A percentile compares a stretch with the other conserved stretches of the same genome.
Evolutionary conservation across 2,329 filamentous ascomycete species (phyloP).

Genomic region (Pseudogymnoascus sp.): DNA sequence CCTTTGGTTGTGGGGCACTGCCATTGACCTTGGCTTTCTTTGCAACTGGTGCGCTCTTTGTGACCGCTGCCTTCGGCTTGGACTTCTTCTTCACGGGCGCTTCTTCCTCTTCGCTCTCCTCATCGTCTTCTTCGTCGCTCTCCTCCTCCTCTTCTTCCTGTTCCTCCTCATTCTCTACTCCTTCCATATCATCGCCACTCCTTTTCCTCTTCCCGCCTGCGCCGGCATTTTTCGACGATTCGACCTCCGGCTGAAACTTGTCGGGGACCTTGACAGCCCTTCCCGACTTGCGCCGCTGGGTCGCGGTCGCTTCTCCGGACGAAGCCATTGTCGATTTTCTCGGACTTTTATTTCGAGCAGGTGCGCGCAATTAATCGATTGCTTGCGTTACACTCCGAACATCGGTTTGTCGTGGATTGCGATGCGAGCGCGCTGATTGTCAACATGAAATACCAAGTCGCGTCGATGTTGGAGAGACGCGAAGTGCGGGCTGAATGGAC

Average conservation of each 20-base stretch:
- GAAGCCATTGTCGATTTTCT: constrained; percentile 46
- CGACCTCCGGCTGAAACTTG: constrained; percentile 51
- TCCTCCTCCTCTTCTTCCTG: constrained; percentile 39
- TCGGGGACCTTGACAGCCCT: constrained; percentile 56
- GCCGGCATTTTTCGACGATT: constrained; percentile 33
- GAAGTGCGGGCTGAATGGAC: constrained; percentile 2
- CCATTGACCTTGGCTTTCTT: constrained; percentile 63
- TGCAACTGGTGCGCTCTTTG: constrained; percentile 49
- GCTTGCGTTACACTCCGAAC: constrained; percentile 1
- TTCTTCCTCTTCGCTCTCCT: constrained; percentile 43
- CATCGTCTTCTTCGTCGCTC: constrained; percentile 36
- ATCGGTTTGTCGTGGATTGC: constrained; percentile 3
- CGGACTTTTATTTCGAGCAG: neutral
- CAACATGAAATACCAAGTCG: constrained; percentile 2
- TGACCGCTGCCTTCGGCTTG: constrained; percentile 31
- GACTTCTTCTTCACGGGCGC: constrained; percentile 32
- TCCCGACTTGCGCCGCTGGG: constrained; percentile 59
- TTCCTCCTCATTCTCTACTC: constrained; percentile 41
- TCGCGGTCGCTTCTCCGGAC: constrained; percentile 43
- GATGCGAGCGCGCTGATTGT: constrained; percentile 2
- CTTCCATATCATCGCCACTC: constrained; percentile 41
- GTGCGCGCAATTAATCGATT: neutral
- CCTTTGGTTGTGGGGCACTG: constrained; percentile 47
- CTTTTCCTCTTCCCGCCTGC: constrained; percentile 54
- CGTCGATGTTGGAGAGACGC: constrained; percentile 7